Evolutionary conservation across 805 yeast species (phyloP).

Genomic region (Suhomyces prunicola): DNA sequence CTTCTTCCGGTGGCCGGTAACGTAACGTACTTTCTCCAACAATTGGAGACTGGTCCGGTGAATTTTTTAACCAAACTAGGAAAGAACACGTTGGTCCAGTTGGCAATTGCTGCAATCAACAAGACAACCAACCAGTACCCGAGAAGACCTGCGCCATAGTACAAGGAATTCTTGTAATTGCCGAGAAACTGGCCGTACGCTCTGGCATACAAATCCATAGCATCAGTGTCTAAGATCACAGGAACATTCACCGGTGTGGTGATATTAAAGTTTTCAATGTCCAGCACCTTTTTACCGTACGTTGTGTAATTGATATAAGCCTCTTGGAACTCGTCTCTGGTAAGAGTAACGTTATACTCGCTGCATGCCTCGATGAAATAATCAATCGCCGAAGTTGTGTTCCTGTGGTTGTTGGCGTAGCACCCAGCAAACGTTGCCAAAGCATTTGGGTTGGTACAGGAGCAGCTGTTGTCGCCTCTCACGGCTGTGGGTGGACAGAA

Average conservation of each 20-base stretch:
- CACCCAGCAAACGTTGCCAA: constrained; percentile 34
- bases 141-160: constrained; percentile 22
- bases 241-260: constrained; percentile 19
- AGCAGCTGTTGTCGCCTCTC: constrained; percentile 11
- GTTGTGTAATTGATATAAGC: constrained; percentile 14
- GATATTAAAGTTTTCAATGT: constrained; percentile 22
- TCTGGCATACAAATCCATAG: constrained; percentile 8
- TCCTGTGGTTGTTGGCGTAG: constrained; percentile 9
- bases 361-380: neutral
- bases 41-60: constrained; percentile 22
- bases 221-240: constrained; percentile 16
- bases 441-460: constrained; percentile 23
- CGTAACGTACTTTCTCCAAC: constrained; percentile 13
- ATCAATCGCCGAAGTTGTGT: constrained; percentile 3
- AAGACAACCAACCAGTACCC: constrained; percentile 19
- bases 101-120: constrained; percentile 6
- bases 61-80: constrained; percentile 32
- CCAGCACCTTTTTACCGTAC: constrained; percentile 14
- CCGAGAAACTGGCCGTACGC: constrained; percentile 19
- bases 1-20: constrained; percentile 21
- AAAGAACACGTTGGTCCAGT: constrained; percentile 14
- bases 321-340: constrained; percentile 13
- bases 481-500: constrained; percentile 5
- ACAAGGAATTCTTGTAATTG: constrained; percentile 22
- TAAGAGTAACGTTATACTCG: constrained; percentile 15